Conservation (phyloP, 2,329 filamentous ascomycete genomes). For the Arthrinium phaeospermum region DNA sequence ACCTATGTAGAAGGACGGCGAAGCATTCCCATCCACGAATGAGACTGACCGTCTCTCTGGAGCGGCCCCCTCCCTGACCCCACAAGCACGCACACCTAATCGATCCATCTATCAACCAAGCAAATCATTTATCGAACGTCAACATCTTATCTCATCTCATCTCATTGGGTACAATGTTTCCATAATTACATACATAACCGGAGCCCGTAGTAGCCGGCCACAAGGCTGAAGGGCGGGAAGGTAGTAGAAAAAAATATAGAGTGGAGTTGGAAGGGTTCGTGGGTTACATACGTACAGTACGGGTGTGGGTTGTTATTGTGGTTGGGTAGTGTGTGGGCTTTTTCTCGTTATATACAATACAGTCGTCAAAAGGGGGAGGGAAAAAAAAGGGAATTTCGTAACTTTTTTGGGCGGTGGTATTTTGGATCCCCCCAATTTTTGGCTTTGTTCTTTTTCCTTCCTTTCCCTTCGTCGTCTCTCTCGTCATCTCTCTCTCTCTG, state of each 20-base stretch:
- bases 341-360: slow-evolving; percentile 10
- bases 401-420: not conserved
- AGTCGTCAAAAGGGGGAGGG: not conserved
- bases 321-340: not conserved
- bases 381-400: not conserved
- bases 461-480: not conserved
- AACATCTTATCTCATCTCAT: not conserved
- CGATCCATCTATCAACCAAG: not conserved
- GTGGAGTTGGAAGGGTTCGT: not conserved
- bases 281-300: slow-evolving; percentile 2
- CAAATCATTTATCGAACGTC: not conserved
- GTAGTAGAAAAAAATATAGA: not conserved
- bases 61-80: no score
- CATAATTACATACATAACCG: not conserved
- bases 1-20: not conserved
- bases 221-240: not conserved
- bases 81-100: not conserved
- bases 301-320: not conserved
- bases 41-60: not conserved
- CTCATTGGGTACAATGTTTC: not conserved
- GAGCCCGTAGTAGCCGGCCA: not conserved
- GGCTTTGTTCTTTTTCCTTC: not conserved
- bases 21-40: not conserved
- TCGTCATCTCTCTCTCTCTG: not conserved
- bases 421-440: not conserved